Percentiles rank a stretch among this genome's conserved stretches.
These are phyloP conservation scores for Tylopilus felleus DNA, from an alignment of 768 basidiomycete genomes.

Conservation along the genomic window DNA sequence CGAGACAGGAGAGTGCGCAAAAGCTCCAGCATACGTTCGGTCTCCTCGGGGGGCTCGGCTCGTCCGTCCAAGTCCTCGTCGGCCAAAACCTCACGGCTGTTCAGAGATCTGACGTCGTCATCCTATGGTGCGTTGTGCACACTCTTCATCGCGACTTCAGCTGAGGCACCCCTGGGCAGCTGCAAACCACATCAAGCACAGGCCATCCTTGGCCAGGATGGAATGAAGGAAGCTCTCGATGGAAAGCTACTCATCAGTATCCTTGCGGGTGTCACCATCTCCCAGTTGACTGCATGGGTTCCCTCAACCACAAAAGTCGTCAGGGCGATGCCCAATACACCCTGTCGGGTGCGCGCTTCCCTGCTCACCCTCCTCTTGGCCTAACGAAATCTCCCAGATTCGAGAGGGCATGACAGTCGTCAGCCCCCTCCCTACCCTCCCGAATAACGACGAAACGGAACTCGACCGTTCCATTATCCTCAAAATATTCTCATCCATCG, in stretches of 20 bases:
- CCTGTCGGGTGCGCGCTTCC: constrained; percentile 70
- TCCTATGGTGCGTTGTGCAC: constrained; percentile 68
- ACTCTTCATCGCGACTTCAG: not conserved
- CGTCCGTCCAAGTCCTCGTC: constrained; percentile 67
- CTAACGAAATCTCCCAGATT: constrained; percentile 53
- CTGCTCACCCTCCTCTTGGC: not conserved
- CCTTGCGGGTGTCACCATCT: constrained; percentile 92
- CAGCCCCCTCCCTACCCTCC: constrained; percentile 59
- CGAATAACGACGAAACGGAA: constrained; percentile 40
- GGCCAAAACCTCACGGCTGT: constrained; percentile 71
- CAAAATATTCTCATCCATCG: constrained; percentile 96
- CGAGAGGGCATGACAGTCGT: constrained; percentile 98
- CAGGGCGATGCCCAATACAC: constrained; percentile 98
- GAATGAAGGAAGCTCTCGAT: constrained; percentile 78
- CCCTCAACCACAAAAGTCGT: constrained; percentile 77
- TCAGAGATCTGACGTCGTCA: constrained; percentile 72
- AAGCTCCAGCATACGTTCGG: constrained; percentile 63
- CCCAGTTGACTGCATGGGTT: constrained; percentile 76
- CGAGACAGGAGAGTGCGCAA: constrained; percentile 66
- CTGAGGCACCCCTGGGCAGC: constrained; percentile 39
- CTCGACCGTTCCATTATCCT: constrained; percentile 71
- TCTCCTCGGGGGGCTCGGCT: constrained; percentile 55
- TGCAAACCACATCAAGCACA: constrained; percentile 92
- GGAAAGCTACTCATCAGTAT: constrained; percentile 95
- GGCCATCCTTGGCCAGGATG: constrained; percentile 64